Percentiles rank a stretch among this genome's conserved stretches.
phyloP scores from a whole-genome alignment of 1,284 basidiomycete species.

The Ceratobasidium sp. region DNA sequence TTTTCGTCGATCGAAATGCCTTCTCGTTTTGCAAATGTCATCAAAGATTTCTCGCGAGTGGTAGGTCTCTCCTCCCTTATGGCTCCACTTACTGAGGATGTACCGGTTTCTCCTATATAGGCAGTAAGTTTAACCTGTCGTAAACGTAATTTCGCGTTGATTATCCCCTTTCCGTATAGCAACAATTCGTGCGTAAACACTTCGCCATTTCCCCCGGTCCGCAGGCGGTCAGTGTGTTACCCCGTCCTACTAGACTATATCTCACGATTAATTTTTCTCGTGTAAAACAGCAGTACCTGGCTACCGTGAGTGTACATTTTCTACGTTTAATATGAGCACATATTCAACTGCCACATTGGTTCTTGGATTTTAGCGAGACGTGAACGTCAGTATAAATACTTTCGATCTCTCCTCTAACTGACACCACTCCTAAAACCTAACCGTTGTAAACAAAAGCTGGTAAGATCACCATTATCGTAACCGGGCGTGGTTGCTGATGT shows the following conservation, averaged over 20 bases:
- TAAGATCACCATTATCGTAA: not conserved
- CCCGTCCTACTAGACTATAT: no score
- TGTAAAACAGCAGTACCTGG: not conserved
- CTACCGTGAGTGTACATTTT: not conserved
- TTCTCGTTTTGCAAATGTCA: not conserved
- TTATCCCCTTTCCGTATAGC: not conserved
- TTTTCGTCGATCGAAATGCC: not conserved
- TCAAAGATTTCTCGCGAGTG: not conserved
- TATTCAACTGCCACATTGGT: not conserved
- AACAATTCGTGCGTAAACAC: constrained; percentile 12
- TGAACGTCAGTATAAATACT: not conserved
- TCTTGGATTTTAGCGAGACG: not conserved
- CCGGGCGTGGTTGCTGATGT: not conserved
- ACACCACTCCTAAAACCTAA: not conserved
- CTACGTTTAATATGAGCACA: no score
- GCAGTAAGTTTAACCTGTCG: not conserved
- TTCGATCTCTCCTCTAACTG: not conserved
- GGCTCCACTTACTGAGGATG: not conserved
- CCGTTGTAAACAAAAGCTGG: not conserved
- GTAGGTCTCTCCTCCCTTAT: not conserved
- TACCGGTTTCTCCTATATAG: not conserved
- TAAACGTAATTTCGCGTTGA: not conserved
- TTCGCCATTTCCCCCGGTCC: not conserved
- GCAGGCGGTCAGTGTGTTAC: not conserved
- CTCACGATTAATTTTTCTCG: not conserved